These are phyloP conservation scores for Fraxinus quadrangulata DNA, from an alignment of 257 asterid species.

Conservation along the genomic window DNA sequence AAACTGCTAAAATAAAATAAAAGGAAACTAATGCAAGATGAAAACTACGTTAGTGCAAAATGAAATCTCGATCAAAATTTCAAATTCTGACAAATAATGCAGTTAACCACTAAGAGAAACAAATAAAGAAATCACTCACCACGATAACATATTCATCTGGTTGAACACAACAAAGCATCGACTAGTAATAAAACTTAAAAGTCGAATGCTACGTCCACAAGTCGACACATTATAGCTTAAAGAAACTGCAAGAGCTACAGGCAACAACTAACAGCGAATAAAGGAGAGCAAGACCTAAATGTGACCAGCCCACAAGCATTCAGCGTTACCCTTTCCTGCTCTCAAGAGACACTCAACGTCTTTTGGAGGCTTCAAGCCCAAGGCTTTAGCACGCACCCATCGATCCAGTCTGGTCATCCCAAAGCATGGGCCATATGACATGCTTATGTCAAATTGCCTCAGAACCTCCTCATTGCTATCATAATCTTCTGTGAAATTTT, in stretches of 20 bases:
- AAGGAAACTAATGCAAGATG: background rate
- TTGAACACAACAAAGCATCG: background rate
- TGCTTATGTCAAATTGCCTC: slow-evolving; percentile 78
- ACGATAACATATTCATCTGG: background rate
- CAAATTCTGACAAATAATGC: background rate
- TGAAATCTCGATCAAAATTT: no score
- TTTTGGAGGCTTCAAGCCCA: slow-evolving; percentile 67
- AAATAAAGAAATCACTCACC: background rate
- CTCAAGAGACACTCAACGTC: slow-evolving; percentile 46
- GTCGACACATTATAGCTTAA: background rate
- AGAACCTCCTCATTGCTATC: slow-evolving; percentile 59
- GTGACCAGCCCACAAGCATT: slow-evolving; percentile 76
- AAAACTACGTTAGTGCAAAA: no score
- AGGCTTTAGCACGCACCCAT: slow-evolving; percentile 62
- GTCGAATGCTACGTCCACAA: background rate
- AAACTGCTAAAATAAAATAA: background rate
- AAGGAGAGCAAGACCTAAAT: slow-evolving; percentile 35
- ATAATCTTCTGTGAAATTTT: slow-evolving; percentile 42
- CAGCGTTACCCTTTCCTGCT: slow-evolving; percentile 36
- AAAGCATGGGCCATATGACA: slow-evolving; percentile 80
- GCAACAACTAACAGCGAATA: background rate
- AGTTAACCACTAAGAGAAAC: no score
- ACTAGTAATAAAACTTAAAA: no score
- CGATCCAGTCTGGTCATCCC: slow-evolving; percentile 75
- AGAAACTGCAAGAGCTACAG: background rate